Evolutionary conservation across 1,139 yeast genomes (phyloP), one percentile per base, ranked within the genome.

Genomic region (Diutina neorugosa): DNA sequence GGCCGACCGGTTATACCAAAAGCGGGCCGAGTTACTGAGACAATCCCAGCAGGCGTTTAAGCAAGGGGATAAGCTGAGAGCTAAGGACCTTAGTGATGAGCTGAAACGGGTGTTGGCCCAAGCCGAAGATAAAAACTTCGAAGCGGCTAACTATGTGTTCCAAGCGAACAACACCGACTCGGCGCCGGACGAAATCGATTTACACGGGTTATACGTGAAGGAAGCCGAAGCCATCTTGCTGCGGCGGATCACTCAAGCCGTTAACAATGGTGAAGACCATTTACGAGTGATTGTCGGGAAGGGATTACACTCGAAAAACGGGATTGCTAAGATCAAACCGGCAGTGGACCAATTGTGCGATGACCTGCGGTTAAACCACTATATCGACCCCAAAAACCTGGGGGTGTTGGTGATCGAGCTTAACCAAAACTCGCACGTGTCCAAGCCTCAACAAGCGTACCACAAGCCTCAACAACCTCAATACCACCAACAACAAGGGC

Each of bases 81-180:
- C 98, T 1, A 84, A 85, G 61, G 80, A 80, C 54, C 71, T 87
- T 55, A 85, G 95, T 53, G 83, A 80, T 52, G 69, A 83, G 63
- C 83, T 93, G 52, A 85, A 88, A 62, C 63, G 74, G 55, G 81
- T 80, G 55, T 71, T 73, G 40, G 68, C 63, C 0, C 70, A 82
- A 59, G 95, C 91, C 44, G 96, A 89, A 54, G 67, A 72, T 46
- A 80, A 75, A 63, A 90, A 90, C 68, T 70, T 74, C 37, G 80
- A 84, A 65, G 98, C 98, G 0, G 97, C 97, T 0, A 91, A 83
- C 64, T 91, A 84, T 64, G 98, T 90, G 2, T 91, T 91, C 65
- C 73, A 84, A 51, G 93, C 86, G 60, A 93, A 93, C 65, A 93
- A 93, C 63, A 80, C 88, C 40, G 97, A 90, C 63, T 84, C 94